Base-by-base conservation (phyloP, 1,284 basidiomycete genomes). In the Ustilago crameri region DNA sequence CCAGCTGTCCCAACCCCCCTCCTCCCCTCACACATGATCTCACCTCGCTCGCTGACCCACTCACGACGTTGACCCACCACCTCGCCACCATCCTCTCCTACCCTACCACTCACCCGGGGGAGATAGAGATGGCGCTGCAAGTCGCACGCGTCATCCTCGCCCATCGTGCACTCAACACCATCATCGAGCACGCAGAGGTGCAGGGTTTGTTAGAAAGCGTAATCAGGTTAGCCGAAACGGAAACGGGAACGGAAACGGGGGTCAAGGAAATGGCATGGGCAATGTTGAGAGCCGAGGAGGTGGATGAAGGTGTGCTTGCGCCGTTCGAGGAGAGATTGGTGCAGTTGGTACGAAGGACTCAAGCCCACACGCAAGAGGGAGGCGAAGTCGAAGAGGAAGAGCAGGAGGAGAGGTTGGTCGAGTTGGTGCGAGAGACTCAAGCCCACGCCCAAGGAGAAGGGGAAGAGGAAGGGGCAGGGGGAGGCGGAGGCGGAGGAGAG, bases 261-360 rank as follows among this genome's bases (percentile, higher is more conserved):
- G 27, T 55, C n/a, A n/a, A n/a, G n/a, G n/a, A n/a, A n/a, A n/a
- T 18, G 58, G 57, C 64, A 24, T 52, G 58, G 24, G 44, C 57
- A 1, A 50, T 67, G 24, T 26, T 67, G 5, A 43, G 53, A 24
- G 53, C 57, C 20, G 68, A 71, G 37, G 58, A 71, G 37, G n/a
- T 71, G 5, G 48, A 53, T 18, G 68, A 65, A 20, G 8, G 5
- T 12, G 27, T 65, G 0, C 43, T 71, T 23, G 54, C 46, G n/a
- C 54, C 62, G 10, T 57, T 61, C 7, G 68, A 71, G 18, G 26
- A 17, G 7, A 41, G 68, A 10, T 30, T 71, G 20, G 23, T 71
- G 15, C 42, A 38, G 5, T 44, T 70, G 0, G 53, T 41, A 0
- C 49, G 30, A 30, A 30, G 12, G 30, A 30, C 7, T 12, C 7